Evolutionary conservation across 306 rosid genomes (phyloP).

Genomic region (Senna siamea): DNA sequence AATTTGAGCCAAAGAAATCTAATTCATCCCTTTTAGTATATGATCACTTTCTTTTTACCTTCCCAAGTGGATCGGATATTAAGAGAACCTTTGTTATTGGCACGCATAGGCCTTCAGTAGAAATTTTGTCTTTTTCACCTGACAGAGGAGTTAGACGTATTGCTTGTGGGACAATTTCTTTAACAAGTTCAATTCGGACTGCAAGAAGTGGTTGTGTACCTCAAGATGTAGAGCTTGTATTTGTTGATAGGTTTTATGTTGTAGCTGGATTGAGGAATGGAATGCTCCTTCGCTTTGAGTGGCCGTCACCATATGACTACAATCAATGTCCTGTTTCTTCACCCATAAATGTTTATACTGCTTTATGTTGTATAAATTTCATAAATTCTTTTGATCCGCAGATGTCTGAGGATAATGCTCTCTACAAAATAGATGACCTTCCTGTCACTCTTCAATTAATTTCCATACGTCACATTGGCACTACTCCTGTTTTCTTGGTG

Average conservation of each 20-base stretch:
- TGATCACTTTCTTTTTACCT: slow-evolving; percentile 48
- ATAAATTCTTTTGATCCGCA: too few species aligned
- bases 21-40: slow-evolving; percentile 43
- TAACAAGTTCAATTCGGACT: slow-evolving; percentile 66
- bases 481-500: slow-evolving; percentile 89
- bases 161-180: slow-evolving; percentile 79
- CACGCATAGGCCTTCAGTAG: slow-evolving; percentile 90
- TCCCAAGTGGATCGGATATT: slow-evolving; percentile 54
- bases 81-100: slow-evolving; percentile 73
- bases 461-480: slow-evolving; percentile 86
- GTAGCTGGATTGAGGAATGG: slow-evolving; percentile 94
- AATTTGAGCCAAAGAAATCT: slow-evolving; percentile 45
- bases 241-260: slow-evolving; percentile 71
- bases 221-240: slow-evolving; percentile 89
- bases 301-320: too few species aligned
- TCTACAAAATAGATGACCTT: slow-evolving; percentile 47
- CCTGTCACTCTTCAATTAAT: slow-evolving; percentile 77
- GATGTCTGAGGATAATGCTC: slow-evolving; percentile 29
- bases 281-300: slow-evolving; percentile 92
- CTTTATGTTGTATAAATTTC: slow-evolving; percentile 50
- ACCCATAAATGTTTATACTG: slow-evolving; percentile 47
- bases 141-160: slow-evolving; percentile 58
- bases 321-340: slow-evolving; percentile 51
- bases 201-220: slow-evolving; percentile 87
- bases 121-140: slow-evolving; percentile 59